phyloP scores from a whole-genome alignment of 106 monocot species.

The Platanthera guangdongensis region DNA sequence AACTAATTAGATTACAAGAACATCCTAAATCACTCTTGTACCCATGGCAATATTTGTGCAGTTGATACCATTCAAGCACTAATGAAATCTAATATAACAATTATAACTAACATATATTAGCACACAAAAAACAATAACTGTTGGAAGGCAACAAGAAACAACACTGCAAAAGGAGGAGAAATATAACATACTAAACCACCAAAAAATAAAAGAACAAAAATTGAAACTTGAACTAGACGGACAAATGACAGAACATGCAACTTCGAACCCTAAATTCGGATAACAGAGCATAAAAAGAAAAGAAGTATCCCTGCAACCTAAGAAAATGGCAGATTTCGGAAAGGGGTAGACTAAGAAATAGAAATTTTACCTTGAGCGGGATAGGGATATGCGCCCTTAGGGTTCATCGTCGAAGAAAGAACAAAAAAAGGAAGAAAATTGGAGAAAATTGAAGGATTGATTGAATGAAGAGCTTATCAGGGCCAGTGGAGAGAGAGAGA shows the following conservation, averaged over 20 bases:
- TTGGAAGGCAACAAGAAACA: not conserved
- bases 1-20: not conserved
- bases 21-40: not conserved
- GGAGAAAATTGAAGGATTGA: not conserved
- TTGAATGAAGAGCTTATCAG: not conserved
- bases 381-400: conserved; percentile 63
- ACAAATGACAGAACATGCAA: not conserved
- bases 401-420: conserved; percentile 33
- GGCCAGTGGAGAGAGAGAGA: not conserved
- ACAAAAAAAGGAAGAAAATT: not conserved
- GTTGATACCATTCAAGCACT: not conserved
- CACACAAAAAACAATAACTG: not conserved
- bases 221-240: not conserved
- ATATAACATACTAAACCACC: not conserved
- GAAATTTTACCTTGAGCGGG: conserved; percentile 63
- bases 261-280: not conserved
- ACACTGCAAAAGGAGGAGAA: not conserved
- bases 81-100: not conserved
- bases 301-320: not conserved
- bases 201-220: not conserved
- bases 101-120: not conserved
- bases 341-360: not conserved
- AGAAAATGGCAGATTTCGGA: not conserved
- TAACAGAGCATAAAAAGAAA: not conserved
- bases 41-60: not conserved